Evolutionary conservation across 2,329 filamentous ascomycete genomes (phyloP), one percentile per base, ranked within the genome.

Genomic region (Eutypella sp.): DNA sequence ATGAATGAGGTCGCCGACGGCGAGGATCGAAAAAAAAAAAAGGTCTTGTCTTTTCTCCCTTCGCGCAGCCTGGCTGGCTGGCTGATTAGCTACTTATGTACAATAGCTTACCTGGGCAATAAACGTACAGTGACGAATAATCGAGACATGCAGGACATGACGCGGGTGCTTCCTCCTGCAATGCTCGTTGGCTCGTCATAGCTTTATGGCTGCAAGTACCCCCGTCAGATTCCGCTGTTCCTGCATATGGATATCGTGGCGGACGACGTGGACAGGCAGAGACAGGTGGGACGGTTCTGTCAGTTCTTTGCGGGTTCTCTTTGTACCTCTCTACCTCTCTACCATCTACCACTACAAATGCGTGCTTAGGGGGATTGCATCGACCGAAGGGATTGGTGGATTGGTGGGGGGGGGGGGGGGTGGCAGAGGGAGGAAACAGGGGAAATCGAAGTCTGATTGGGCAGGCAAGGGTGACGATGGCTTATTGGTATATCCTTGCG

Each of bases 201-300:
- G 25, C 25, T 29, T 15, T 5, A 8, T 39, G 18, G n/a, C n/a
- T n/a, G n/a, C n/a, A n/a, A n/a, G n/a, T n/a, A n/a, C n/a, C n/a
- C n/a, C n/a, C n/a, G n/a, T n/a, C 18, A 22, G 10, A 39, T 39
- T 16, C 18, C 37, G 37, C 37, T 39, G 37, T 39, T 39, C 37
- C 37, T 39, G 37, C 37, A 39, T 39, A 39, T 39, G 4, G 37
- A 39, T 39, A 39, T 39, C 22, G 37, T 20, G 37, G 37, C 37
- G 18, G 16, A 20, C 37, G 37, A 39, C 37, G 37, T 39, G 37
- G 37, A 33, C 29, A 33, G 4, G 5, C 29, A 33, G 13, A 29
- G 25, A 29, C 25, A 29, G 25, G 25, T 7, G 25, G 25, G 13
- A 29, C 7, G 29, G 5, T 33, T 11, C n/a, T n/a, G n/a, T n/a